Evolutionary conservation across 805 yeast species (phyloP).

Genomic region (Priceomyces melissophilus): DNA sequence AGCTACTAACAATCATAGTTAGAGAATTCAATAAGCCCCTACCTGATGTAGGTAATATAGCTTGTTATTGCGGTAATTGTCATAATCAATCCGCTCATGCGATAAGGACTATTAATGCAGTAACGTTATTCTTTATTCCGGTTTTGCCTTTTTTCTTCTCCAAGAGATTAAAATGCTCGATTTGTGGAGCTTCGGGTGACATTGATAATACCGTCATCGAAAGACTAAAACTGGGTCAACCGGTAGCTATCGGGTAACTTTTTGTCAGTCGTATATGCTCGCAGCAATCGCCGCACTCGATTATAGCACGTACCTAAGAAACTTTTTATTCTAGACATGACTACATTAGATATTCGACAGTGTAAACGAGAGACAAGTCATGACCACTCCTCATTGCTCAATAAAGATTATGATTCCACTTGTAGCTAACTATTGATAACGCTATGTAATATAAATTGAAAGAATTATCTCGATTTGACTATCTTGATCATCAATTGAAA

Average conservation of each 20-base stretch:
- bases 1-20: slow-evolving; percentile 18
- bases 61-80: slow-evolving; percentile 53
- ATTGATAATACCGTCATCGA: slow-evolving; percentile 20
- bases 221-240: slow-evolving; percentile 29
- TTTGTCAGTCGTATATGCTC: background rate
- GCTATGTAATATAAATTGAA: no score
- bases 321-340: no score
- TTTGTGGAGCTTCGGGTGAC: slow-evolving; percentile 45
- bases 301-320: no score
- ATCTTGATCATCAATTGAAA: no score
- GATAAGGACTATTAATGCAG: slow-evolving; percentile 49
- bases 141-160: slow-evolving; percentile 51
- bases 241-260: slow-evolving; percentile 31
- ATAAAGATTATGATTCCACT: no score
- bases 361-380: no score
- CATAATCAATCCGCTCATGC: slow-evolving; percentile 55
- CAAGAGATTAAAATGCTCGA: slow-evolving; percentile 48
- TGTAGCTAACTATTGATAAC: no score
- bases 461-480: no score
- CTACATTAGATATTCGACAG: no score
- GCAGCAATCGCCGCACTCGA: no score
- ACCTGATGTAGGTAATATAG: slow-evolving; percentile 25
- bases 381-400: no score
- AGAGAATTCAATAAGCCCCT: slow-evolving; percentile 33
- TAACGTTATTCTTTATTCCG: slow-evolving; percentile 54